These are phyloP conservation scores for Rhynchospora pubera DNA, from an alignment of 176 grass and related monocot species.

Conservation along the genomic window DNA sequence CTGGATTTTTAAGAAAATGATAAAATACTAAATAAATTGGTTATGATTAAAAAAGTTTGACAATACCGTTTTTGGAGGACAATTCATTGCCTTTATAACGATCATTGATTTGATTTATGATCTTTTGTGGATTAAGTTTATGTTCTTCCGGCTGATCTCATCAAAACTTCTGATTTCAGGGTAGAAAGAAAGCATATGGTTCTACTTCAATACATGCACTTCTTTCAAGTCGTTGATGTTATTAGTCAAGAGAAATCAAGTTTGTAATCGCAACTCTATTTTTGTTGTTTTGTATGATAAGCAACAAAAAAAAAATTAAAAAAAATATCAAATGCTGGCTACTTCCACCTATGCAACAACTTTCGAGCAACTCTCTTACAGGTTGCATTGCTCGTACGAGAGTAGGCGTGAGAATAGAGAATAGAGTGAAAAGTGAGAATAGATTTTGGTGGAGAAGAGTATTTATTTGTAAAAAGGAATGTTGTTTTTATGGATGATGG, in stretches of 20 bases:
- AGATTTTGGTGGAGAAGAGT: too few species aligned
- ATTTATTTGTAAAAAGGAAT: too few species aligned
- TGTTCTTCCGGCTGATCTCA: not conserved
- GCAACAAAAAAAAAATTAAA: not conserved
- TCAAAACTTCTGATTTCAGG: conserved; percentile 36
- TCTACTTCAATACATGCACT: conserved; percentile 68
- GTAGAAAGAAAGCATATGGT: conserved; percentile 53
- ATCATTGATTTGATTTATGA: not conserved
- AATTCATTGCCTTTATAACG: not conserved
- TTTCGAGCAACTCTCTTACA: too few species aligned
- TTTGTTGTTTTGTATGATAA: not conserved
- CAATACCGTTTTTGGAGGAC: not conserved
- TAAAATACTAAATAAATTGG: not conserved
- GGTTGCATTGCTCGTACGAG: too few species aligned
- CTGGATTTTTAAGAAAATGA: not conserved
- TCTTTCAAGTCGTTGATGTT: conserved; percentile 43
- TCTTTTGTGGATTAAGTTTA: not conserved
- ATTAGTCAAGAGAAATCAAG: not conserved
- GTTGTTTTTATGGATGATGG: too few species aligned
- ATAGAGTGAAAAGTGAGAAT: too few species aligned
- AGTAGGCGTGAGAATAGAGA: too few species aligned
- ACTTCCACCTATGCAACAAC: too few species aligned
- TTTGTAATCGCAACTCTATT: not conserved
- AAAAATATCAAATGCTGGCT: too few species aligned
- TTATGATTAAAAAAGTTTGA: not conserved